Conservation (phyloP, 306 rosid species). For the Dryas drummondii region DNA sequence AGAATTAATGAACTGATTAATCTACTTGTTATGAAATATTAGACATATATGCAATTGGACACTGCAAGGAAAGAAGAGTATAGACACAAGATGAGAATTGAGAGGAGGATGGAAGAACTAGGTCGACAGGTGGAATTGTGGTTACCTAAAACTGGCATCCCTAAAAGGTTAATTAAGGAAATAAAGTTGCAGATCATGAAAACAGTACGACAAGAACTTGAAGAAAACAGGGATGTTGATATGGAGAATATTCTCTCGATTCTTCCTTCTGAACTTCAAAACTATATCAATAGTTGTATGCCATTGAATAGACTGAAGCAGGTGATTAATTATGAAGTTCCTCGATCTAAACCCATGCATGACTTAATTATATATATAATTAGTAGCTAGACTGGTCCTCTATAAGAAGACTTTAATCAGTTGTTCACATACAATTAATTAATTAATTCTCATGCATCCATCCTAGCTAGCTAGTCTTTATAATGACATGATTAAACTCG, state of each 20-base stretch:
- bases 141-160: not conserved
- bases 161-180: not conserved
- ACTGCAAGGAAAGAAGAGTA: not conserved
- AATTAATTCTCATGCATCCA: too few relatives aligned
- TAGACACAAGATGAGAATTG: constrained; percentile 3
- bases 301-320: not conserved
- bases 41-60: not conserved
- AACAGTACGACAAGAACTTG: not conserved
- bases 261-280: not conserved
- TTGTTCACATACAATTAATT: too few relatives aligned
- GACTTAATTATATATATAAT: too few relatives aligned
- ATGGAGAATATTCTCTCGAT: not conserved
- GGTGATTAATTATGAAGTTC: not conserved
- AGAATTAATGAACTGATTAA: not conserved
- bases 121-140: not conserved
- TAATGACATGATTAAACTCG: too few relatives aligned
- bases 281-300: not conserved
- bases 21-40: not conserved
- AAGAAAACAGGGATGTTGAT: not conserved
- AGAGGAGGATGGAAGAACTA: not conserved
- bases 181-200: not conserved
- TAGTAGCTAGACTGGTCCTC: too few relatives aligned
- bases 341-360: too few relatives aligned
- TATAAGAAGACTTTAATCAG: too few relatives aligned
- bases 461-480: too few relatives aligned